Conservation (phyloP, 1,284 basidiomycete genomes). For the Pseudozyma tsukubaensis region DNA sequence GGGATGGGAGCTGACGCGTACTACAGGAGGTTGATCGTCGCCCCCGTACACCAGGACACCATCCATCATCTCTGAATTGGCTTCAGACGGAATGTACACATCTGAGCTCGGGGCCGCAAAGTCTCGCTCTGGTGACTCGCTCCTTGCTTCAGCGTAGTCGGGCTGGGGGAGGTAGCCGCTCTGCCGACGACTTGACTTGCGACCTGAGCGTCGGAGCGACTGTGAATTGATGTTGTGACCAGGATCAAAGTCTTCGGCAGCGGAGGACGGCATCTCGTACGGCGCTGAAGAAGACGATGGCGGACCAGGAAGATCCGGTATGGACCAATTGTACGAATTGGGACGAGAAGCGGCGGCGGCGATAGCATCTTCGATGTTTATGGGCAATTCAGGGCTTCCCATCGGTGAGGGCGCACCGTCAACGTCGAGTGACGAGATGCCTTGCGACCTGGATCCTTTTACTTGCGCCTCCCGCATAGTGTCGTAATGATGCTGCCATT, state of each 20-base stretch:
- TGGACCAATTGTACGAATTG: constrained; percentile 5
- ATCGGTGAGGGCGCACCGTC: constrained; percentile 42
- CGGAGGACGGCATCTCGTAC: not conserved
- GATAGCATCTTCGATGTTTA: constrained; percentile 34
- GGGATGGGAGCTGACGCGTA: constrained; percentile 1
- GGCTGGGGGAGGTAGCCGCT: constrained; percentile 33
- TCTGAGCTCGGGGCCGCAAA: constrained; percentile 23
- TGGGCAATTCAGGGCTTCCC: constrained; percentile 40
- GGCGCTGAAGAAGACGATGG: not conserved
- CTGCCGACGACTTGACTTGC: constrained; percentile 43
- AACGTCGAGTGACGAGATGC: constrained; percentile 17
- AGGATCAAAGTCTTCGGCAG: not conserved
- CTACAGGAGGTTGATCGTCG: not conserved
- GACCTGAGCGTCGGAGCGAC: constrained; percentile 27
- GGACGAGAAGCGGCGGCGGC: constrained; percentile 17
- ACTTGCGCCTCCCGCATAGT: constrained; percentile 1
- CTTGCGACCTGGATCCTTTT: not conserved
- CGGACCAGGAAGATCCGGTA: not conserved
- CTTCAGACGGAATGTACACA: constrained; percentile 27
- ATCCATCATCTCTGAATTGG: constrained; percentile 41
- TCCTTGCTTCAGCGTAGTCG: not conserved
- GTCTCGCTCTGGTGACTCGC: not conserved
- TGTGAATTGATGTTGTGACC: constrained; percentile 7
- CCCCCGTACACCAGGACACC: constrained; percentile 25
- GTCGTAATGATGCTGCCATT: constrained; percentile 18